A percentile compares a stretch with the other conserved stretches of the same genome.
These are phyloP conservation scores for Colletotrichum lini DNA, from an alignment of 2,329 filamentous ascomycete genomes.

Conservation along the genomic window DNA sequence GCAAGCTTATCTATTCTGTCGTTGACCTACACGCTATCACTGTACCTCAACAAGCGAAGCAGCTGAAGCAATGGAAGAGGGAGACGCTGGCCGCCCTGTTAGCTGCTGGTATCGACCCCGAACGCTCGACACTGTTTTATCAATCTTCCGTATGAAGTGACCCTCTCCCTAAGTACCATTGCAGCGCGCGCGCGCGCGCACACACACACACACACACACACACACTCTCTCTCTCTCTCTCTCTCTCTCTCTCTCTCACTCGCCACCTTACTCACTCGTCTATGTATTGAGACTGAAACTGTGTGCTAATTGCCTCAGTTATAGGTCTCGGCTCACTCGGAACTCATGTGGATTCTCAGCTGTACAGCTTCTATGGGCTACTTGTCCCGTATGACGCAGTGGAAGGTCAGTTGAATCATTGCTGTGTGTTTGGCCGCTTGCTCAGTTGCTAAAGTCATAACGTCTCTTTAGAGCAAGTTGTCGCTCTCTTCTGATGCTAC, in stretches of 20 bases:
- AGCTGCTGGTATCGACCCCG: conserved; percentile 86
- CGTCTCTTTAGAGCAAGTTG: conserved; percentile 77
- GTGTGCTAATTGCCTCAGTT: background rate
- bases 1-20: conserved; percentile 84
- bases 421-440: background rate
- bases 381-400: conserved; percentile 98
- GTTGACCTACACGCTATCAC: conserved; percentile 97
- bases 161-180: background rate
- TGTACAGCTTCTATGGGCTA: conserved; percentile 94
- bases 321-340: conserved; percentile 82
- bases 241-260: background rate
- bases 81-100: conserved; percentile 86
- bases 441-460: background rate
- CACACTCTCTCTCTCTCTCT: too few relatives aligned
- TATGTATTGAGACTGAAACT: background rate
- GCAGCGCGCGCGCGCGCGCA: background rate
- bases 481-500: conserved; percentile 72
- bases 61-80: conserved; percentile 75
- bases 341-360: conserved; percentile 97
- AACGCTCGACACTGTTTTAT: conserved; percentile 84
- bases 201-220: background rate
- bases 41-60: conserved; percentile 73
- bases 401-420: conserved; percentile 77
- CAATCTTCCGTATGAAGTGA: conserved; percentile 74
- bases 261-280: background rate